These are phyloP conservation scores for Leptomonas pyrrhocoris DNA, from an alignment of 208 protist species.

Conservation along the genomic window DNA sequence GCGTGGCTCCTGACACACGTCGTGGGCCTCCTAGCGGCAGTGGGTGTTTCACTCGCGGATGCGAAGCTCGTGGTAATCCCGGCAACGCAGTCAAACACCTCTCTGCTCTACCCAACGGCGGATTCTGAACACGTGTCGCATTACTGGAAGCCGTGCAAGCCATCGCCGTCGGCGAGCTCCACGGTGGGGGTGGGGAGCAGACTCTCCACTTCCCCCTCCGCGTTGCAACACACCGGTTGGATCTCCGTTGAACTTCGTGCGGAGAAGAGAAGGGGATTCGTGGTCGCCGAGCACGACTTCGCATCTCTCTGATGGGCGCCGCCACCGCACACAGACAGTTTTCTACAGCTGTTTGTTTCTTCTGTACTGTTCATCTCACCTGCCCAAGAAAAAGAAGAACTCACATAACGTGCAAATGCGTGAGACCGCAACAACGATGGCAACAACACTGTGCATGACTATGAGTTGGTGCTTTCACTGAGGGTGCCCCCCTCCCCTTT, in stretches of 20 bases:
- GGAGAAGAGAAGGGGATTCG: slow-evolving; percentile 14
- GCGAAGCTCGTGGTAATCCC: slow-evolving; percentile 26
- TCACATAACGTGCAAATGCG: too few relatives aligned
- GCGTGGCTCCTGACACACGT: slow-evolving; percentile 33
- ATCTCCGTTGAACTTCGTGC: slow-evolving; percentile 4
- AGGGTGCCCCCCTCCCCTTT: too few relatives aligned
- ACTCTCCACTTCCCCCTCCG: background rate
- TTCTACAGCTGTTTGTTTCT: background rate
- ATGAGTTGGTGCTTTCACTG: too few relatives aligned
- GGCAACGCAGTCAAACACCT: background rate
- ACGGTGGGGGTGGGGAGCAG: background rate
- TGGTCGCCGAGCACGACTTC: slow-evolving; percentile 29
- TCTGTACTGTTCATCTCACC: background rate
- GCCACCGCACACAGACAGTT: background rate
- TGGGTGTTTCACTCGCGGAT: slow-evolving; percentile 8
- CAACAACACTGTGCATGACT: too few relatives aligned
- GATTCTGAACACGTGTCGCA: background rate
- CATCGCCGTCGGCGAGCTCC: background rate
- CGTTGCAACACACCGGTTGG: background rate
- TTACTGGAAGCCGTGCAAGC: slow-evolving; percentile 11
- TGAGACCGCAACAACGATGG: too few relatives aligned
- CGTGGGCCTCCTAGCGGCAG: slow-evolving; percentile 6
- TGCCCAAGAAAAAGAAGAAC: too few relatives aligned
- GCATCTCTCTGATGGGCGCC: slow-evolving; percentile 1
- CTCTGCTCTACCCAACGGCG: slow-evolving; percentile 21